Evolutionary conservation across 2,329 filamentous ascomycete genomes (phyloP).

Genomic region (Microthyrium microscopicum): DNA sequence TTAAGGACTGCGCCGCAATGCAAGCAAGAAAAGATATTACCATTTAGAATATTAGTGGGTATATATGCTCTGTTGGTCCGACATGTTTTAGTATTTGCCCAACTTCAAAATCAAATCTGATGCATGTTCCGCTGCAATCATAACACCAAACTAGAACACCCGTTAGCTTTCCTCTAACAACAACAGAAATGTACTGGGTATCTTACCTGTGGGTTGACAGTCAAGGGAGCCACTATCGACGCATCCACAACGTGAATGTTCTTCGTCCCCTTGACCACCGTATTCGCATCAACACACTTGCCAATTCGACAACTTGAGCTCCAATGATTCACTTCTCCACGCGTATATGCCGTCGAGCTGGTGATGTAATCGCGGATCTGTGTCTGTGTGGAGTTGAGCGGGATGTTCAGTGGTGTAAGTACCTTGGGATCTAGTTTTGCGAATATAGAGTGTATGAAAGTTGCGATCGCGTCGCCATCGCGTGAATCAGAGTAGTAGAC

Average conservation of each 20-base stretch:
- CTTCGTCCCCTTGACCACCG: constrained; percentile 29
- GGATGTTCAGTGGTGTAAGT: constrained; percentile 33
- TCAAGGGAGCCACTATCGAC: constrained; percentile 33
- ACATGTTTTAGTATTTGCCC: no score
- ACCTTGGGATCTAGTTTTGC: constrained; percentile 24
- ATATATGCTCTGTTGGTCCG: neutral
- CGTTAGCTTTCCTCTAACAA: neutral
- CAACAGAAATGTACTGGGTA: neutral
- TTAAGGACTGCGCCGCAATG: neutral
- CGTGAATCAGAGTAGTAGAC: constrained; percentile 32
- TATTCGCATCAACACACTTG: constrained; percentile 30
- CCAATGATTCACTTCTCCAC: constrained; percentile 37
- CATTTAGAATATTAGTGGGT: neutral
- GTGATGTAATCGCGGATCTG: constrained; percentile 35
- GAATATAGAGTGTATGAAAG: constrained; percentile 36
- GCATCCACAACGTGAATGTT: constrained; percentile 38
- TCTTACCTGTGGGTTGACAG: constrained; percentile 30
- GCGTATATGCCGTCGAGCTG: constrained; percentile 29
- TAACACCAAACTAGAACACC: constrained; percentile 30
- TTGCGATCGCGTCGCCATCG: constrained; percentile 32
- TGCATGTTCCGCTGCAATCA: constrained; percentile 36
- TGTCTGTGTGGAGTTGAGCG: constrained; percentile 27
- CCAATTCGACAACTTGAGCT: constrained; percentile 35
- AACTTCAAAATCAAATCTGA: constrained; percentile 30
- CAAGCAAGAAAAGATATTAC: neutral